Percentiles rank a stretch among this genome's conserved stretches.
These are phyloP conservation scores for Carex kokanica DNA, from an alignment of 176 grass and related monocot genomes.

Conservation along the genomic window DNA sequence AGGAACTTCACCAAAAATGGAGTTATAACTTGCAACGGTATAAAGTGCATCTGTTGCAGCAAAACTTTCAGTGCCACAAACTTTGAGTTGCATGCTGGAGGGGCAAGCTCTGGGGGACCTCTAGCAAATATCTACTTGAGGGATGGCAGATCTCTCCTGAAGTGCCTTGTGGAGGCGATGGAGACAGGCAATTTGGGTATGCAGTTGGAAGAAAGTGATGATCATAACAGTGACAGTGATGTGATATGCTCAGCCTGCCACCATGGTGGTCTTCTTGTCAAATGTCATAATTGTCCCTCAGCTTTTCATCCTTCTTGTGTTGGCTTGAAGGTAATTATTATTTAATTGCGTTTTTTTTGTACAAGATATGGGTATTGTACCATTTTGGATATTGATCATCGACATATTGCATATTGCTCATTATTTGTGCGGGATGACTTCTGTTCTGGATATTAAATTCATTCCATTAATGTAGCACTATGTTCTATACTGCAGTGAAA, in stretches of 20 bases:
- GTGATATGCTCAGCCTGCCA: conserved; percentile 62
- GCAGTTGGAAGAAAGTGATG: conserved; percentile 26
- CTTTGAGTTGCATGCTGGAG: conserved; percentile 63
- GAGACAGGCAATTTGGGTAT: conserved; percentile 34
- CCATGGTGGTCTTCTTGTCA: conserved; percentile 51
- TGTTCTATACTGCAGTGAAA: not conserved
- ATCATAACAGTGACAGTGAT: conserved; percentile 50
- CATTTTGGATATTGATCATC: not conserved
- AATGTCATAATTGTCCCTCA: conserved; percentile 68
- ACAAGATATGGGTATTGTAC: not conserved
- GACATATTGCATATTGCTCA: not conserved
- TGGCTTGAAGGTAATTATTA: conserved; percentile 48
- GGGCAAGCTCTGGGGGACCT: conserved; percentile 37
- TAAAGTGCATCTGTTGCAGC: conserved; percentile 69
- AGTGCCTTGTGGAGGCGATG: conserved; percentile 61
- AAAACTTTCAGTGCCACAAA: conserved; percentile 41
- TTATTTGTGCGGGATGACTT: not conserved
- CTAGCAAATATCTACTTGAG: conserved; percentile 51
- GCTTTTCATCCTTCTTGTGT: conserved; percentile 67
- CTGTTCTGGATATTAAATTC: not conserved
- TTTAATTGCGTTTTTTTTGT: not conserved
- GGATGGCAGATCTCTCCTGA: conserved; percentile 63
- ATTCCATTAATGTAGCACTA: not conserved
- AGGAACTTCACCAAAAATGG: conserved; percentile 45
- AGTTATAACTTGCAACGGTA: conserved; percentile 41